Conservation (phyloP, 495 filamentous ascomycete genomes). For the Clavariopsis aquatica region DNA sequence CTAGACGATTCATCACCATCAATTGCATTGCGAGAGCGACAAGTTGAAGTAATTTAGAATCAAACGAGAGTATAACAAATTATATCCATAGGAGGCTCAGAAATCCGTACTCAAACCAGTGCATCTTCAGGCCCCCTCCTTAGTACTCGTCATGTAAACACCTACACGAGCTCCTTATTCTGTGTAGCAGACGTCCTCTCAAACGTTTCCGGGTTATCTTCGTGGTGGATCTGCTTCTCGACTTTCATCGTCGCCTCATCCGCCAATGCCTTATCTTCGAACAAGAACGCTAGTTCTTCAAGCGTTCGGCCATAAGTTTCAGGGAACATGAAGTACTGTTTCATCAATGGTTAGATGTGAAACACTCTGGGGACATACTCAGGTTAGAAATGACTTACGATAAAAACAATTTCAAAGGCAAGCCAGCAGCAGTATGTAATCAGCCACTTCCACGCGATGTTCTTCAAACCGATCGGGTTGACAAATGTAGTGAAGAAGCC, state of each 20-base stretch:
- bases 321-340: conserved; percentile 61
- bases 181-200: not conserved
- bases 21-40: too few relatives aligned
- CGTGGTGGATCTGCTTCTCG: conserved; percentile 50
- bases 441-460: conserved; percentile 64
- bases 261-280: conserved; percentile 55
- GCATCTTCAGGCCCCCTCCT: too few relatives aligned
- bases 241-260: conserved; percentile 52
- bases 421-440: conserved; percentile 65
- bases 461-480: conserved; percentile 62
- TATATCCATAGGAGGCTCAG: too few relatives aligned
- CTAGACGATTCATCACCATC: too few relatives aligned
- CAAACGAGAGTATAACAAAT: too few relatives aligned
- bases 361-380: too few relatives aligned
- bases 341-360: too few relatives aligned
- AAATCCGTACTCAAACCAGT: too few relatives aligned
- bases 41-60: too few relatives aligned
- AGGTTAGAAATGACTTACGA: conserved; percentile 42
- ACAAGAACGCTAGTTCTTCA: conserved; percentile 65
- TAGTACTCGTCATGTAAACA: too few relatives aligned
- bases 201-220: conserved; percentile 14
- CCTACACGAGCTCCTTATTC: not conserved
- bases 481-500: conserved; percentile 63
- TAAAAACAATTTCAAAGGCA: conserved; percentile 57
- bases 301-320: conserved; percentile 63